Conservation (phyloP, 306 rosid genomes). For the Rosa multiflora region DNA sequence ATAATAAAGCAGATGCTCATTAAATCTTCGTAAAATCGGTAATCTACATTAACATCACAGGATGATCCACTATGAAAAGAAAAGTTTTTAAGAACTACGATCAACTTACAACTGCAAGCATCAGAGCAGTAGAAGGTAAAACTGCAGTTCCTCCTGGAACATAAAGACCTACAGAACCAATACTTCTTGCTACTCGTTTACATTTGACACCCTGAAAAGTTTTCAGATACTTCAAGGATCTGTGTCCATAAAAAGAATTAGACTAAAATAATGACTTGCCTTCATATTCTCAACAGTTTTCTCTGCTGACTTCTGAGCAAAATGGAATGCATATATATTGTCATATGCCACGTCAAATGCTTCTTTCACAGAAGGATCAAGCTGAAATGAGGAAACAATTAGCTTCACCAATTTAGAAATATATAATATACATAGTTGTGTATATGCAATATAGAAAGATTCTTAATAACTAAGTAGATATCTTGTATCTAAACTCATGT, state of each 20-base stretch:
- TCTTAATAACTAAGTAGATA: neutral
- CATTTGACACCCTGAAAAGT: constrained; percentile 86
- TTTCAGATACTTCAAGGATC: neutral
- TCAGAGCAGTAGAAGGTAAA: constrained; percentile 94
- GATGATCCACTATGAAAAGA: constrained; percentile 2
- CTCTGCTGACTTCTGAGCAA: constrained; percentile 77
- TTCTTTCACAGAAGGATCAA: constrained; percentile 64
- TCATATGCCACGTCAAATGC: constrained; percentile 90
- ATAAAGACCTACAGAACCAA: constrained; percentile 93
- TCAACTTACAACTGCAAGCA: constrained; percentile 92
- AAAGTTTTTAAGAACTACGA: constrained; percentile 9
- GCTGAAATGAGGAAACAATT: constrained; percentile 50
- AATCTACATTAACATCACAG: neutral
- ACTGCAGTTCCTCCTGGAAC: constrained; percentile 99
- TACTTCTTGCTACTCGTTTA: constrained; percentile 95
- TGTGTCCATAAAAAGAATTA: constrained; percentile 4
- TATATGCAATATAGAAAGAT: neutral
- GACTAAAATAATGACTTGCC: constrained; percentile 46
- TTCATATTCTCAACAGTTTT: constrained; percentile 86
- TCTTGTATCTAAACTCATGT: neutral
- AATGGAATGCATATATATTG: constrained; percentile 92
- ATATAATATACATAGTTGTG: neutral
- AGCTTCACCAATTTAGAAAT: neutral
- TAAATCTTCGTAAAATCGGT: constrained; percentile 2
- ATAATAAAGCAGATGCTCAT: constrained; percentile 31